A percentile compares a stretch with the other conserved stretches of the same genome.
Conservation (phyloP, 1,284 basidiomycete genomes). For the Cystobasidium slooffiae region DNA sequence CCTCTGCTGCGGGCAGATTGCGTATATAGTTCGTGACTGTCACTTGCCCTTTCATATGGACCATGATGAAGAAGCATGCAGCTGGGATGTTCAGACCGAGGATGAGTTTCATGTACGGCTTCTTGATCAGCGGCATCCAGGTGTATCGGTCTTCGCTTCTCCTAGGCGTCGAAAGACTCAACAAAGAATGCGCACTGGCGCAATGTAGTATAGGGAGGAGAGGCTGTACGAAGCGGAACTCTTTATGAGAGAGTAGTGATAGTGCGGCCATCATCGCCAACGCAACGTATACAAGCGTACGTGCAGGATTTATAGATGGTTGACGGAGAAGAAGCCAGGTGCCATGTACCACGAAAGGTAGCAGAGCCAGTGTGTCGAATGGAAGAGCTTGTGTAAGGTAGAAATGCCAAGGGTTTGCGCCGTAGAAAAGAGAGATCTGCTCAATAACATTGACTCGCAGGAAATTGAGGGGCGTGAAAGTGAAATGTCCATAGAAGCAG, state of each 20-base stretch:
- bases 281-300: neutral
- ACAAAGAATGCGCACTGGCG: slow-evolving; percentile 73
- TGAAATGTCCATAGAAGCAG: slow-evolving; percentile 68
- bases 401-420: slow-evolving; percentile 82
- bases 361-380: slow-evolving; percentile 71
- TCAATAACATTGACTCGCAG: slow-evolving; percentile 73
- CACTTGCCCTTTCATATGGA: slow-evolving; percentile 79
- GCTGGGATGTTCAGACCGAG: slow-evolving; percentile 65
- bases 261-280: slow-evolving; percentile 64
- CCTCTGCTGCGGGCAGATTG: slow-evolving; percentile 54
- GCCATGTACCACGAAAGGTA: slow-evolving; percentile 74
- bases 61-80: slow-evolving; percentile 67
- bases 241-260: slow-evolving; percentile 85
- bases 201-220: slow-evolving; percentile 83
- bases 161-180: slow-evolving; percentile 49
- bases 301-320: neutral
- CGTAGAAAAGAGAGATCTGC: slow-evolving; percentile 89
- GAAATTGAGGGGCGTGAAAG: slow-evolving; percentile 81
- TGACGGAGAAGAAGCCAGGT: slow-evolving; percentile 43
- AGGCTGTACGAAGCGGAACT: slow-evolving; percentile 96
- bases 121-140: slow-evolving; percentile 56
- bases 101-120: slow-evolving; percentile 59
- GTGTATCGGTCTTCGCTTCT: neutral
- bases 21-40: slow-evolving; percentile 64
- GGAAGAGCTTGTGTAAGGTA: slow-evolving; percentile 87